Base-by-base conservation (phyloP, 768 basidiomycete genomes). In the Boletus huronensis region DNA sequence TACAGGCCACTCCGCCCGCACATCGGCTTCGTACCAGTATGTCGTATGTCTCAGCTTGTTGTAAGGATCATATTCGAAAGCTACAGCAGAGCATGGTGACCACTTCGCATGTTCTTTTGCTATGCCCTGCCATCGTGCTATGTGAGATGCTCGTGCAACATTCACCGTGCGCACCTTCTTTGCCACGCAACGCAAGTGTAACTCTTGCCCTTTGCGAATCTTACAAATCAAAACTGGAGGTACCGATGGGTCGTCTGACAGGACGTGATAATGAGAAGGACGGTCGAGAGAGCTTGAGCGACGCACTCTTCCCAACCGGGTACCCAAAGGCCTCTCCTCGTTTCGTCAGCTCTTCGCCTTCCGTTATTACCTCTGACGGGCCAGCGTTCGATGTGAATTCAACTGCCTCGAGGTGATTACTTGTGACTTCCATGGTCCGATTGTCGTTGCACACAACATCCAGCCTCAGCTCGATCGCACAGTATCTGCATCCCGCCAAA, bases 51-150 rank as follows among this genome's bases (percentile, higher is more conserved):
- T 84, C 31, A 99, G 78, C 70, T 93, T 93, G 75, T 99, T 99
- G 77, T 98, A 82, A 13, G 97, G 97, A 71, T 99, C 97, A 59
- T 99, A 99, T 74, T 99, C 97, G 60, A 96, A 98, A 8, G 87
- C 84, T 17, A 99, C 87, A 8, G 97, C 93, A 2, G 93, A 90
- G 56, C 94, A 90, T 13, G 97, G 96, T 0, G 93, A 96, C 93
- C 96, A 99, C 74, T 99, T 99, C 13, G 97, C 94, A 67, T 99
- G 97, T 69, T 97, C 93, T 77, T 98, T 98, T 4, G 96, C 93
- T 55, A 97, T 87, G 39, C 96, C 96, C 96, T 98, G 64, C n/a
- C 34, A 41, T 21, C 21, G 14, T 31, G 23, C 21, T 50, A 39
- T 43, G 54, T 53, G 23, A 35, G 43, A 34, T 29, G 48, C 28